Conservation (phyloP, 2,329 filamentous ascomycete species). For the Cadophora sp. region DNA sequence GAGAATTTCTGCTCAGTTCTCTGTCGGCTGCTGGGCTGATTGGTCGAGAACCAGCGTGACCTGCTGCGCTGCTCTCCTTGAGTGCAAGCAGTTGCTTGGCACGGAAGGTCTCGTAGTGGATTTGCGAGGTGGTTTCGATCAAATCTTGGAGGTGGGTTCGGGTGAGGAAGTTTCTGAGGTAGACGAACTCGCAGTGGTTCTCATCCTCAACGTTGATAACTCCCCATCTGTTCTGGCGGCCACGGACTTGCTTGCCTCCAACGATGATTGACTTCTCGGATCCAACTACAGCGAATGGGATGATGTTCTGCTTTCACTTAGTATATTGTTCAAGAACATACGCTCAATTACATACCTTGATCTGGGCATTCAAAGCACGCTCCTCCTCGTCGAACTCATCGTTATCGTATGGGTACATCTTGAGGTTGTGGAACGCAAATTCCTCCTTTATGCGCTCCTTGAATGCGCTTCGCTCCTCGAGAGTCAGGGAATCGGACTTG, state of each 20-base stretch:
- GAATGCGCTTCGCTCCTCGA: conserved; percentile 95
- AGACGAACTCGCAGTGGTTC: conserved; percentile 99
- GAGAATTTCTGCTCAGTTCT: conserved; percentile 95
- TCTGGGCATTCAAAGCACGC: conserved; percentile 88
- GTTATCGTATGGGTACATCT: conserved; percentile 99
- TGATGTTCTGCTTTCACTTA: conserved; percentile 72
- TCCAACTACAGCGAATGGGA: conserved; percentile 97
- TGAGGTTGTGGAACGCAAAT: conserved; percentile 98
- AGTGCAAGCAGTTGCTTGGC: conserved; percentile 97
- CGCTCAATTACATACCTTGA: conserved; percentile 79
- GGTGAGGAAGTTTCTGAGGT: conserved; percentile 97
- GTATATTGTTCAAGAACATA: no score
- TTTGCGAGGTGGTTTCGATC: conserved; percentile 99
- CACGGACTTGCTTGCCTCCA: conserved; percentile 95
- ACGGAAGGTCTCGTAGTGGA: conserved; percentile 99
- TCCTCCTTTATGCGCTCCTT: conserved; percentile 99
- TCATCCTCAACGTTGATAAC: conserved; percentile 99
- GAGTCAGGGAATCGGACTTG: conserved; percentile 94
- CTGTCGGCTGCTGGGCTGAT: conserved; percentile 95
- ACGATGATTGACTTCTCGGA: conserved; percentile 98
- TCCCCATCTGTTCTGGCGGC: conserved; percentile 98
- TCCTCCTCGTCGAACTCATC: conserved; percentile 99
- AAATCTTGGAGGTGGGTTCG: conserved; percentile 98
- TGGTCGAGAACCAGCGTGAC: conserved; percentile 78
- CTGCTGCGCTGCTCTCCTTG: conserved; percentile 94